Evolutionary conservation across 2,329 filamentous ascomycete species (phyloP), one percentile per base, ranked within the genome.

Genomic region (Penicillium sp.): DNA sequence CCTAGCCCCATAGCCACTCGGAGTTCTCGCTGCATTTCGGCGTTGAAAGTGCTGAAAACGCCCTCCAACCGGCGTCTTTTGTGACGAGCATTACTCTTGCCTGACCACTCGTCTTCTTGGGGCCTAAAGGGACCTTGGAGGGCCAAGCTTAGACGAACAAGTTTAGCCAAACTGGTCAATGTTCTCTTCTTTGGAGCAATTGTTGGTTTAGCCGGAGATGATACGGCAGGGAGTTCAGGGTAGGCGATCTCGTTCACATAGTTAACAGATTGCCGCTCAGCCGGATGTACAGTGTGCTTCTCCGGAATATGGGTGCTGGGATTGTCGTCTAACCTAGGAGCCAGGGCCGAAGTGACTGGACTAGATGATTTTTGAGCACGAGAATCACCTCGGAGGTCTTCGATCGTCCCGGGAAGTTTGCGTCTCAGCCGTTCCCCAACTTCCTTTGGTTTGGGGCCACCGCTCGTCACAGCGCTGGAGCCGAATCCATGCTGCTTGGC

Each of bases 401-500:
- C 59, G n/a, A 67, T 67, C n/a, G 57, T 49, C 10, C 59, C 60
- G 7, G 65, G 64, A 19, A 70, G 56, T 51, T 67, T 70, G 45
- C 69, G 69, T 54, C 64, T 70, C 35, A 70, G 57, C 6, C 62
- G 61, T 27, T 68, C 66, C 19, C 61, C 58, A 21, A 68, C 60
- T 60, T 64, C 54, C 73, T 69, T 42, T 67, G 68, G 46, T 69
- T 62, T 48, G 17, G 67, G 51, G 21, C 62, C 63, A n/a, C 59
- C 50, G 40, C 72, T 69, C 15, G 65, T 60, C 31, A 70, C 66
- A 15, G 68, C 61, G 41, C 72, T 70, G 19, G 67, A 71, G 25
- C 71, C 74, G 38, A 76, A 70, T 2, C 73, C 67, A 56, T 77
- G 73, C 61, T 80, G 75, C 61, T 75, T 75, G 23, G 79, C 74